phyloP scores from a whole-genome alignment of 164 flowering plant species.

The Akebia trifoliata region DNA sequence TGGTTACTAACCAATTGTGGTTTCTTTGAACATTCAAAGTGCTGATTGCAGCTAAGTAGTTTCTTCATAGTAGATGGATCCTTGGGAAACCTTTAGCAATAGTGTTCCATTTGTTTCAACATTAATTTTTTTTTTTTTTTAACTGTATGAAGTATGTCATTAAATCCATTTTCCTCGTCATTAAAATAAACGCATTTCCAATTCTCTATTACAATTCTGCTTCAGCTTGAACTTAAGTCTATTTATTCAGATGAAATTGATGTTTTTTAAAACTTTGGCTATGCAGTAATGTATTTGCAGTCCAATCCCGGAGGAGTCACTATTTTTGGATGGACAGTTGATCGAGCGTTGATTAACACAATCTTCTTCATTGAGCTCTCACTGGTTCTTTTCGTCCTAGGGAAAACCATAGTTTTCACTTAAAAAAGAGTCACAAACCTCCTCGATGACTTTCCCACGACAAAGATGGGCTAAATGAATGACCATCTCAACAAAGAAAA shows the following conservation, averaged over 20 bases:
- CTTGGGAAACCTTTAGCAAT: no score
- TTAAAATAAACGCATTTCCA: background rate
- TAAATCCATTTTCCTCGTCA: background rate
- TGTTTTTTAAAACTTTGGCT: constrained; percentile 2
- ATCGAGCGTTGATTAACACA: constrained; percentile 59
- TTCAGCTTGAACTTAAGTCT: background rate
- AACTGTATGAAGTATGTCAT: no score
- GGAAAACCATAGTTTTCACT: constrained; percentile 34
- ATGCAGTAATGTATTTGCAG: constrained; percentile 80
- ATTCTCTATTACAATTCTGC: background rate
- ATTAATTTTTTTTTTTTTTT: no score
- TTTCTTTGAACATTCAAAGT: no score
- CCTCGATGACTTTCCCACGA: background rate
- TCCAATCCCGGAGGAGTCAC: constrained; percentile 79
- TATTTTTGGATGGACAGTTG: constrained; percentile 82
- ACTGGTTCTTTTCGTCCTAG: constrained; percentile 56
- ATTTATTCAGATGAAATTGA: background rate
- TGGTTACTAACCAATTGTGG: no score
- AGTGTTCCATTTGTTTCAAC: no score
- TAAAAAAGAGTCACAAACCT: background rate
- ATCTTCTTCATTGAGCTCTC: constrained; percentile 69
- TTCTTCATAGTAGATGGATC: no score
- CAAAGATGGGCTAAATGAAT: background rate
- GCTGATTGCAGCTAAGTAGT: no score
- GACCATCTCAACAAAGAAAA: no score